Conservation (phyloP, 352 stramenopile genomes). For the Phytophthora hybrid region DNA sequence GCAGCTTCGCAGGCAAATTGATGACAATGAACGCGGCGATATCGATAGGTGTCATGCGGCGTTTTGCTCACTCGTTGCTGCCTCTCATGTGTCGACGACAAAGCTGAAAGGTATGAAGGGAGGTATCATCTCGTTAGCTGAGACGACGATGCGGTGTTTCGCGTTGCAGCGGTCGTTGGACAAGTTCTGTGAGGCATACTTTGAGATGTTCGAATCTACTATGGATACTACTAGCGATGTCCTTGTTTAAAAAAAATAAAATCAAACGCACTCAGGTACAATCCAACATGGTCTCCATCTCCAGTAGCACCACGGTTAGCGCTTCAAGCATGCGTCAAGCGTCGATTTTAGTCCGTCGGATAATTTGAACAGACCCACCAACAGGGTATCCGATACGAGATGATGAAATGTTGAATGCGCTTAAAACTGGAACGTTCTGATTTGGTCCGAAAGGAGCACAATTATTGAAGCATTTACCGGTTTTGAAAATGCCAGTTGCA, state of each 20-base stretch:
- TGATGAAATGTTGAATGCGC: not conserved
- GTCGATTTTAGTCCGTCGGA: not conserved
- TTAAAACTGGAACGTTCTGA: conserved; percentile 6
- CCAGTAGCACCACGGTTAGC: not conserved
- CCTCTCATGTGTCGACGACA: not conserved
- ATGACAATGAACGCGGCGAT: not conserved
- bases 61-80: not conserved
- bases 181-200: not conserved
- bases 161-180: not conserved
- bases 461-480: no score
- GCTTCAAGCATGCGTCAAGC: not conserved
- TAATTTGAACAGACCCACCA: not conserved
- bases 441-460: conserved; percentile 3
- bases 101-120: not conserved
- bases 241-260: no score
- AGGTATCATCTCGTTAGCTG: not conserved
- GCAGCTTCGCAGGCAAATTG: not conserved
- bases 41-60: not conserved
- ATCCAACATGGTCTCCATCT: no score
- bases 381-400: conserved; percentile 11
- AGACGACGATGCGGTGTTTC: conserved; percentile 2
- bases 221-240: no score
- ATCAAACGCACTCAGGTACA: no score
- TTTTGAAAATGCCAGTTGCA: no score
- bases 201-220: not conserved